Evolutionary conservation across 208 protist species (phyloP).

Genomic region (Endotrypanum monterogeii): DNA sequence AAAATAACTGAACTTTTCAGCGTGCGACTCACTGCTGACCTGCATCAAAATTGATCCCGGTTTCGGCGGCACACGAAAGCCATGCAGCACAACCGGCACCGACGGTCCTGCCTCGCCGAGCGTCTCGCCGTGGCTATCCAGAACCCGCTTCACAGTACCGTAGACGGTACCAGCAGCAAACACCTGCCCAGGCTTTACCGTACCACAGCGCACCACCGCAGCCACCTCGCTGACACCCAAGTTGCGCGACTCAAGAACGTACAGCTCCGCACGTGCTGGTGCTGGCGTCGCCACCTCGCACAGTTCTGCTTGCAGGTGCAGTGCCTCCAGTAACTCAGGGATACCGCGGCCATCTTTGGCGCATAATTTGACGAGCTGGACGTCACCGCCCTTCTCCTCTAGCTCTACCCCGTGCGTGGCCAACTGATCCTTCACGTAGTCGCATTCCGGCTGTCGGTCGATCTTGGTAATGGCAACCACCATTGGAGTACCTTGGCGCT

Average conservation of each 20-base stretch:
- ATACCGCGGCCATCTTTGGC: slow-evolving; percentile 88
- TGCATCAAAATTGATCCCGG: slow-evolving; percentile 84
- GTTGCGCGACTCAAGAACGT: slow-evolving; percentile 91
- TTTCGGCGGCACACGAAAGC: slow-evolving; percentile 81
- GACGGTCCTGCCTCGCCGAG: slow-evolving; percentile 71
- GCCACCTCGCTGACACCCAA: slow-evolving; percentile 49
- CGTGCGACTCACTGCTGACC: slow-evolving; percentile 85
- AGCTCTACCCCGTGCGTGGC: slow-evolving; percentile 72
- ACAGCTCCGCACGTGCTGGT: slow-evolving; percentile 79
- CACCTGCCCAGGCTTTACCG: slow-evolving; percentile 63
- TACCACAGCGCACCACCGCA: slow-evolving; percentile 85
- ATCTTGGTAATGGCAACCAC: slow-evolving; percentile 98
- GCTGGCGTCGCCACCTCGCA: slow-evolving; percentile 82
- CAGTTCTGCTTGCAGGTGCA: slow-evolving; percentile 90
- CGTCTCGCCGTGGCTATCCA: slow-evolving; percentile 64
- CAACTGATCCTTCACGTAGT: slow-evolving; percentile 86
- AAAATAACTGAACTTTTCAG: slow-evolving; percentile 85
- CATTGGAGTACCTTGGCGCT: slow-evolving; percentile 74
- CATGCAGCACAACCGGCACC: slow-evolving; percentile 77
- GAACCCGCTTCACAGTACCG: slow-evolving; percentile 64
- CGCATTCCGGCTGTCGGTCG: slow-evolving; percentile 89
- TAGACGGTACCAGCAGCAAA: slow-evolving; percentile 81
- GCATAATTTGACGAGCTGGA: slow-evolving; percentile 91
- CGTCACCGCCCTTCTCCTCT: slow-evolving; percentile 95
- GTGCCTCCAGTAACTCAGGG: slow-evolving; percentile 86